Conservation (phyloP, 495 filamentous ascomycete species). For the Mytilinidion resinicola region DNA sequence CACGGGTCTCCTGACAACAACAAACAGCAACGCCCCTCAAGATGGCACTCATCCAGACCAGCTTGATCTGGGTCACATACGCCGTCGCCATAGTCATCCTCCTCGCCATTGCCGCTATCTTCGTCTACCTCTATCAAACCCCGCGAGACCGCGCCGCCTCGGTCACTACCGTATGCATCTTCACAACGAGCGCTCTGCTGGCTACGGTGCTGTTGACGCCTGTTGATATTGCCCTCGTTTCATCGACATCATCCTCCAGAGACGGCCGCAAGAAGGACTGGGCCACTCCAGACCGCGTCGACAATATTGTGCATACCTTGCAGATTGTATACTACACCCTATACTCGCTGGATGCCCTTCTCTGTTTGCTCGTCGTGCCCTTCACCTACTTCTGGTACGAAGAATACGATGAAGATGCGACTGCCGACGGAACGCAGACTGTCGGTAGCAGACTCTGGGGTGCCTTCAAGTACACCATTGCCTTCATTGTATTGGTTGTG, state of each 20-base stretch:
- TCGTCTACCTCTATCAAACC: constrained; percentile 80
- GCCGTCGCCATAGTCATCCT: constrained; percentile 68
- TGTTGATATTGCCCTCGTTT: constrained; percentile 91
- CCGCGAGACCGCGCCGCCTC: constrained; percentile 75
- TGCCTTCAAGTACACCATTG: constrained; percentile 84
- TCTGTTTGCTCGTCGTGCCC: constrained; percentile 85
- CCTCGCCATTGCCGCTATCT: constrained; percentile 65
- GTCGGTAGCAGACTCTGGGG: constrained; percentile 63
- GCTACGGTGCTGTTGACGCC: constrained; percentile 89
- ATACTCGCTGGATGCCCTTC: constrained; percentile 84
- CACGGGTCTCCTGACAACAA: too few relatives aligned
- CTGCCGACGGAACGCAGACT: constrained; percentile 68
- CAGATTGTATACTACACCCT: constrained; percentile 87
- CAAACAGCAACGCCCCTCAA: not conserved
- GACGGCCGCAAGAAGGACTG: constrained; percentile 86
- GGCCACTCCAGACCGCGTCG: constrained; percentile 73
- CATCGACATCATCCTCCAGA: constrained; percentile 70
- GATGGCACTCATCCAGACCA: constrained; percentile 63
- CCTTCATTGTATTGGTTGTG: constrained; percentile 70
- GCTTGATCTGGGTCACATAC: constrained; percentile 89
- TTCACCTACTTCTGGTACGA: constrained; percentile 99
- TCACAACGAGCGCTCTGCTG: constrained; percentile 78
- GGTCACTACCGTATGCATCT: constrained; percentile 74
- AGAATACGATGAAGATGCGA: constrained; percentile 83
- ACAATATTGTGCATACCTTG: constrained; percentile 68